A percentile compares a stretch with the other conserved stretches of the same genome.
These are phyloP conservation scores for Calcarisporium arbuscula DNA, from an alignment of 2,329 filamentous ascomycete species.

Conservation along the genomic window DNA sequence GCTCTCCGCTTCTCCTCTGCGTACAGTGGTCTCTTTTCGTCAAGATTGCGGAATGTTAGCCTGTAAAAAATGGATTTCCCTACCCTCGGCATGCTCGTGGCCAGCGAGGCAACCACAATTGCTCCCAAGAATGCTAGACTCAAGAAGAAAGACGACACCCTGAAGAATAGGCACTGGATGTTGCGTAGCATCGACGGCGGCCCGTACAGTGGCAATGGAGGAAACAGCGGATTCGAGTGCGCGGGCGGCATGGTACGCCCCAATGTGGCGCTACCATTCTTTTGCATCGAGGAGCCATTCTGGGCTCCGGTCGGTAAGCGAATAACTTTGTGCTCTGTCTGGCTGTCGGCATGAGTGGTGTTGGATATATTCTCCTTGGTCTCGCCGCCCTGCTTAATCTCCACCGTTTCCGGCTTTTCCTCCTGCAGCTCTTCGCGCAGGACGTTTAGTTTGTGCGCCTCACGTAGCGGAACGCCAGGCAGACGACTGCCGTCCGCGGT, in stretches of 20 bases:
- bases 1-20: slow-evolving; percentile 62
- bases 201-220: slow-evolving; percentile 75
- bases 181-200: slow-evolving; percentile 61
- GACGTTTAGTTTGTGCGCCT: slow-evolving; percentile 64
- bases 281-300: slow-evolving; percentile 31
- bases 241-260: slow-evolving; percentile 52
- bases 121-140: slow-evolving; percentile 71
- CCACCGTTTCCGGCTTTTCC: slow-evolving; percentile 19
- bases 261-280: slow-evolving; percentile 40
- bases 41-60: slow-evolving; percentile 53
- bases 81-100: slow-evolving; percentile 56
- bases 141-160: slow-evolving; percentile 63
- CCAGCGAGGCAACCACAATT: slow-evolving; percentile 68
- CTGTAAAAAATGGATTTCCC: slow-evolving; percentile 43
- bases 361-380: slow-evolving; percentile 19
- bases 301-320: slow-evolving; percentile 17
- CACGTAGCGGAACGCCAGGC: slow-evolving; percentile 61
- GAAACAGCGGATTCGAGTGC: slow-evolving; percentile 75
- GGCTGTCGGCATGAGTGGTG: slow-evolving; percentile 25
- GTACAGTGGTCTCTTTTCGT: slow-evolving; percentile 59
- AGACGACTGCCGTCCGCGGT: slow-evolving; percentile 61
- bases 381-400: slow-evolving; percentile 18
- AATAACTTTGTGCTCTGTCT: slow-evolving; percentile 18
- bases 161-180: slow-evolving; percentile 60
- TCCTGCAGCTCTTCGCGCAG: slow-evolving; percentile 46